Conservation (phyloP, 306 rosid genomes). For the Neltuma alba region DNA sequence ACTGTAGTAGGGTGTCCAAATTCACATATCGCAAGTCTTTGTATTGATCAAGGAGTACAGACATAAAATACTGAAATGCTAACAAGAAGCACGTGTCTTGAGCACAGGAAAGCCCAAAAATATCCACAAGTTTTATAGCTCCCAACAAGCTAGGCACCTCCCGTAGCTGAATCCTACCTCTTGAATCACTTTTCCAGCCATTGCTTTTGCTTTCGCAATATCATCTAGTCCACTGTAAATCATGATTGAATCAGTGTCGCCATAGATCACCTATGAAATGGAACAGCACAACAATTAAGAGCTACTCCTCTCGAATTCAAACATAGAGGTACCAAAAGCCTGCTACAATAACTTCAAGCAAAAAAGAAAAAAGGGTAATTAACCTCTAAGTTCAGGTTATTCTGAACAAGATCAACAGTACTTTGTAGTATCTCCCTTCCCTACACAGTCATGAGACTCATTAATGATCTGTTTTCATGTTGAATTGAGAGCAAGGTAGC, state of each 20-base stretch:
- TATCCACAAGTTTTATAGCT: conserved; percentile 30
- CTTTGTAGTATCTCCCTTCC: conserved; percentile 97
- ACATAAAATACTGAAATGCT: conserved; percentile 28
- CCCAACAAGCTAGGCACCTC: conserved; percentile 26
- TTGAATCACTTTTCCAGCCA: conserved; percentile 83
- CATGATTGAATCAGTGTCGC: conserved; percentile 98
- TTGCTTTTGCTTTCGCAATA: conserved; percentile 72
- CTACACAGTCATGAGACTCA: conserved; percentile 56
- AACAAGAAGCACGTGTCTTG: conserved; percentile 20
- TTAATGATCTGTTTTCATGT: conserved; percentile 21
- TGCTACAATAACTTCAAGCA: conserved; percentile 34
- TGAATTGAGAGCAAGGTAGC: conserved; percentile 18
- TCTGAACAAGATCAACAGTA: conserved; percentile 94
- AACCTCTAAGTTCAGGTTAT: conserved; percentile 94
- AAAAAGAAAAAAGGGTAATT: conserved; percentile 30
- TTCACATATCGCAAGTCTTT: neutral
- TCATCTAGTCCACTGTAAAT: conserved; percentile 95
- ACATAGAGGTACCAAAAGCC: conserved; percentile 8
- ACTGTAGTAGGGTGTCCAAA: conserved; percentile 12
- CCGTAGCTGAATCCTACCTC: conserved; percentile 65
- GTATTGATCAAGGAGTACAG: conserved; percentile 23
- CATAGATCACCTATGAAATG: conserved; percentile 80
- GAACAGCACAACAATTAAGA: conserved; percentile 37
- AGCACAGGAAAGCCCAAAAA: conserved; percentile 2
- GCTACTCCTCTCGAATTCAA: conserved; percentile 28